Percentiles rank a stretch among this genome's conserved stretches.
Conservation (phyloP, 257 asterid species). For the Ballota nigra region DNA sequence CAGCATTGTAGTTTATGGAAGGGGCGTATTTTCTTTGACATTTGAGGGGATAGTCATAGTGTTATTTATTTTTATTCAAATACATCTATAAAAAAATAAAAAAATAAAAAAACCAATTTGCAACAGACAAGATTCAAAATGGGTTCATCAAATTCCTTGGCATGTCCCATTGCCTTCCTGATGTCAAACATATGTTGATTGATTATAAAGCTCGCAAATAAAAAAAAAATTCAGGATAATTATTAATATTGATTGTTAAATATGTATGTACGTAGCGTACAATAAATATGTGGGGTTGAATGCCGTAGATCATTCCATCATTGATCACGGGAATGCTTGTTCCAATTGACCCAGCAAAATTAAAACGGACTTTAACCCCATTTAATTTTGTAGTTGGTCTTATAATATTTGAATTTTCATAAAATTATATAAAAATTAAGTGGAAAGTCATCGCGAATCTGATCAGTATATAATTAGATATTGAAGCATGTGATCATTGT, state of each 20-base stretch:
- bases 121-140: background rate
- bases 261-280: background rate
- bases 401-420: background rate
- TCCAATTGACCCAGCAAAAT: too few relatives aligned
- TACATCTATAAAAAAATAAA: too few relatives aligned
- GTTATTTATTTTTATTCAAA: background rate
- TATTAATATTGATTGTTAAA: background rate
- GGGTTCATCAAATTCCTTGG: background rate
- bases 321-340: background rate
- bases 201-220: too few relatives aligned
- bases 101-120: background rate
- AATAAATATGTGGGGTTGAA: constrained; percentile 3
- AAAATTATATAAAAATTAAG: background rate
- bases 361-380: too few relatives aligned
- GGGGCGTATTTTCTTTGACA: background rate
- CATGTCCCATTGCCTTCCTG: background rate
- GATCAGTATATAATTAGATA: background rate
- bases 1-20: background rate
- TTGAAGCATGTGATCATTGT: background rate
- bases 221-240: too few relatives aligned
- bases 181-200: background rate
- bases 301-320: background rate
- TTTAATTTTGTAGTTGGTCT: too few relatives aligned
- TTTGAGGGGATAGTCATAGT: background rate
- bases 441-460: background rate